Evolutionary conservation across 2,329 filamentous ascomycete genomes (phyloP), one percentile per base, ranked within the genome.

Genomic region (Clarireedia homoeocarpa): DNA sequence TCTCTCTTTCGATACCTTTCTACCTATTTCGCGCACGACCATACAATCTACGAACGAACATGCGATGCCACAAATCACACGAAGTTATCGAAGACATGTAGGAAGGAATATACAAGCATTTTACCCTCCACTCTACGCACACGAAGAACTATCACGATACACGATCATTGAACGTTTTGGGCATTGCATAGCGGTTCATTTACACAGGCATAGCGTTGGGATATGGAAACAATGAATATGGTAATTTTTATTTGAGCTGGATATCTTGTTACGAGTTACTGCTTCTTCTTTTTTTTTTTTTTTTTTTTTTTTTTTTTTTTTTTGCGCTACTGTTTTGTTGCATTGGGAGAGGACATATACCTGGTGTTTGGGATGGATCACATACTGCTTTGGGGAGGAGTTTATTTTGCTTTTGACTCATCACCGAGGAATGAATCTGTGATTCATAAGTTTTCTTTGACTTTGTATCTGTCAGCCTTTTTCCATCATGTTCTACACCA

Each of bases 71-170:
- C 66, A 62, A 63, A 55, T 51, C 51, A 59, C 38, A 66, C 60
- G 62, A 66, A 63, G 62, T 67, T 68, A 67, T 65, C 63, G 65
- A 65, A 64, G 66, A 60, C 64, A 62, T 60, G 62, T 58, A 66
- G 62, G 57, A 61, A 62, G 62, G 57, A 61, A 62, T 56, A 58
- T 55, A 63, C 40, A 60, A 59, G 55, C 44, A 24, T 36, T 24
- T 15, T 4, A 36, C 3, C n/a, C 27, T 36, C 56, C 49, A 34
- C 47, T 51, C 59, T 44, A 51, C 39, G 62, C 42, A 62, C 26
- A 55, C 34, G 55, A 57, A n/a, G 40, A 23, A 24, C 30, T 3
- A 34, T 51, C 55, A 63, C 57, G 50, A 51, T 57, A 58, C 55
- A 62, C 34, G 34, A n/a, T 59, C 53, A 60, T 64, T 64, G 55